phyloP scores from a whole-genome alignment of 345 rosid species.

The Chamaenerion angustifolium region DNA sequence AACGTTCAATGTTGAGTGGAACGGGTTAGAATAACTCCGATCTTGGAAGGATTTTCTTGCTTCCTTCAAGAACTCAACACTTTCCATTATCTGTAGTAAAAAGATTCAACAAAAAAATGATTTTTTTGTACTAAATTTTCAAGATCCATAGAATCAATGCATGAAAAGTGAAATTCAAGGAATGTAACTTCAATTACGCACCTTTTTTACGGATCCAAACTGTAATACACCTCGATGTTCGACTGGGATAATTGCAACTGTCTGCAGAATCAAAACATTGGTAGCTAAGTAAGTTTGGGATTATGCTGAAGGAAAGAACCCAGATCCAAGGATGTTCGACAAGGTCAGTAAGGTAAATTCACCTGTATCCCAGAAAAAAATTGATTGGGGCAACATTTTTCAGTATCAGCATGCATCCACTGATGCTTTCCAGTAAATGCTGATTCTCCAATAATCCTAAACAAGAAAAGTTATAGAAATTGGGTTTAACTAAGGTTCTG shows the following conservation, averaged over 20 bases:
- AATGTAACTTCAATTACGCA: slow-evolving; percentile 4
- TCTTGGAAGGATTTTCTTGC: slow-evolving; percentile 30
- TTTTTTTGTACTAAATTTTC: too few relatives aligned
- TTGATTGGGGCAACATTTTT: slow-evolving; percentile 12
- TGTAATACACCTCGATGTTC: slow-evolving; percentile 56
- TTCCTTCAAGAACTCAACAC: slow-evolving; percentile 36
- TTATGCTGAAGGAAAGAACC: not conserved
- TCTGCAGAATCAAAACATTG: slow-evolving; percentile 29
- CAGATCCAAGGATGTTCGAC: not conserved
- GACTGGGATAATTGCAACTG: slow-evolving; percentile 50
- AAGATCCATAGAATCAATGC: too few relatives aligned
- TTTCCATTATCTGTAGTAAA: slow-evolving; percentile 49
- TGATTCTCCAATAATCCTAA: slow-evolving; percentile 47
- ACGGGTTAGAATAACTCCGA: slow-evolving; percentile 13
- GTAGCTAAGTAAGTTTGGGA: too few relatives aligned
- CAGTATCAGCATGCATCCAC: slow-evolving; percentile 54
- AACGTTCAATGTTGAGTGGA: slow-evolving; percentile 9
- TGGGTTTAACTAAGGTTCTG: not conserved
- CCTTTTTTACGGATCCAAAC: slow-evolving; percentile 77
- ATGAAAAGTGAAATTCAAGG: too few relatives aligned
- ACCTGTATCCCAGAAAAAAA: slow-evolving; percentile 48
- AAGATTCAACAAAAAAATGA: not conserved
- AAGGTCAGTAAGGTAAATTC: not conserved
- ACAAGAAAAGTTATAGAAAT: not conserved
- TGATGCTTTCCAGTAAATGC: slow-evolving; percentile 61